Evolutionary conservation across 2,329 filamentous ascomycete genomes (phyloP).

Genomic region (Apiospora hydei): DNA sequence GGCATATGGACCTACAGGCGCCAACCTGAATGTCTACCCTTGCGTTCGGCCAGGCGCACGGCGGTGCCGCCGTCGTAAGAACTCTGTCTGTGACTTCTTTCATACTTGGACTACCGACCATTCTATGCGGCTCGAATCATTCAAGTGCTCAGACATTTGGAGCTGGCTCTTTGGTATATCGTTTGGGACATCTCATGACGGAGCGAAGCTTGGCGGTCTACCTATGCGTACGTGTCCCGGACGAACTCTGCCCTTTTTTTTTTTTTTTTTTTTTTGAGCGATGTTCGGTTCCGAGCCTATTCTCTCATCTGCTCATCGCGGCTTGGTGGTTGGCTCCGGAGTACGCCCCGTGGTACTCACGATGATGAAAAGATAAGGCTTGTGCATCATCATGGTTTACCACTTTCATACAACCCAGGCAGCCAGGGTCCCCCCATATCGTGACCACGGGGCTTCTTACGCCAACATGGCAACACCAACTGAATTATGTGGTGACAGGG

Average conservation of each 20-base stretch:
- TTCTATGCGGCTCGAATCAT: not conserved
- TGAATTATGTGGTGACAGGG: not conserved
- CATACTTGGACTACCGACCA: not conserved
- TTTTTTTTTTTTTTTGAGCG: not conserved
- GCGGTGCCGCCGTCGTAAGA: not conserved
- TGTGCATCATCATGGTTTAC: not conserved
- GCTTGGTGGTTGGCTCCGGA: not conserved
- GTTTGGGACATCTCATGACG: not conserved
- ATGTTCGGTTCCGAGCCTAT: not conserved
- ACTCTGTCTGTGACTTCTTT: not conserved
- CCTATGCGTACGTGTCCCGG: not conserved
- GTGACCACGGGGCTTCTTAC: not conserved
- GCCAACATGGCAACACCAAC: not conserved
- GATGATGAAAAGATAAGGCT: not conserved
- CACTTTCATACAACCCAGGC: not conserved
- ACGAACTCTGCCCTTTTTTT: not conserved
- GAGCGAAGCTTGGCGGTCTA: constrained; percentile 3
- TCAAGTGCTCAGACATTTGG: not conserved
- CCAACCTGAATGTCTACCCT: too few species aligned
- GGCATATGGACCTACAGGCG: not conserved
- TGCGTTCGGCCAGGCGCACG: not conserved
- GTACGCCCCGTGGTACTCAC: not conserved
- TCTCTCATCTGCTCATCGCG: not conserved
- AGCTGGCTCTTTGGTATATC: constrained; percentile 1
- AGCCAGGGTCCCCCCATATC: not conserved